Base-by-base conservation (phyloP, 495 filamentous ascomycete genomes). In the Rostrohypoxylon terebratum region DNA sequence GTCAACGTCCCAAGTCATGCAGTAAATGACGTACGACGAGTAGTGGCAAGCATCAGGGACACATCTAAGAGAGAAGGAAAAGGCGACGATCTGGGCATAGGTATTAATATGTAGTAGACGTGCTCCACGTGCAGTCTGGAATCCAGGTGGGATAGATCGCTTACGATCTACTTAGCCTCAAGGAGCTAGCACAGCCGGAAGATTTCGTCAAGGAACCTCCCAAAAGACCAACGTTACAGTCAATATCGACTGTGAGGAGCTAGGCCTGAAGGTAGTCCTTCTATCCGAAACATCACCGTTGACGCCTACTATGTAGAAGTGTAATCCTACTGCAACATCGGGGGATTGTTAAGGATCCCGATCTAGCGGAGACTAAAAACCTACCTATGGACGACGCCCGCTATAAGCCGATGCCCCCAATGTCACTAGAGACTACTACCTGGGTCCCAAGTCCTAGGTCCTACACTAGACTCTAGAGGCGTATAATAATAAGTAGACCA, bases 211-310 rank as follows among this genome's bases (percentile, higher is more conserved):
- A 21, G 20, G 28, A 64, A 18, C 63, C 45, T 31, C 16, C 66
- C 34, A 11, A 57, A 53, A 66, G 63, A 44, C 36, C 34, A 62
- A 57, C 21, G 58, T 69, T 59, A 53, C 66, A 55, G n/a, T n/a
- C 45, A 55, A 8, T 53, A 40, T 14, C 7, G 48, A 31, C 13
- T 4, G 16, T 18, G 34, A 58, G 54, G 38, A 63, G 23, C 33
- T 54, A 50, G 38, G 42, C 38, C 34, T 20, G 47, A 44, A 60
- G 23, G 59, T 8, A 33, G 18, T 14, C 28, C 23, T 57, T 73
- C 6, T 73, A 73, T 57, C 47, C 70, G 65, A 73, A 73, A 73
- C 70, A 59, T n/a, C 38, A 47, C n/a, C 20, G 8, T 59, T 7
- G 14, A 69, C 42, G 38, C 45, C 38, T 33, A n/a, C n/a, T n/a